These are phyloP conservation scores for Nannochloropsis oceanica DNA, from an alignment of 108 stramenopile genomes.

Conservation along the genomic window DNA sequence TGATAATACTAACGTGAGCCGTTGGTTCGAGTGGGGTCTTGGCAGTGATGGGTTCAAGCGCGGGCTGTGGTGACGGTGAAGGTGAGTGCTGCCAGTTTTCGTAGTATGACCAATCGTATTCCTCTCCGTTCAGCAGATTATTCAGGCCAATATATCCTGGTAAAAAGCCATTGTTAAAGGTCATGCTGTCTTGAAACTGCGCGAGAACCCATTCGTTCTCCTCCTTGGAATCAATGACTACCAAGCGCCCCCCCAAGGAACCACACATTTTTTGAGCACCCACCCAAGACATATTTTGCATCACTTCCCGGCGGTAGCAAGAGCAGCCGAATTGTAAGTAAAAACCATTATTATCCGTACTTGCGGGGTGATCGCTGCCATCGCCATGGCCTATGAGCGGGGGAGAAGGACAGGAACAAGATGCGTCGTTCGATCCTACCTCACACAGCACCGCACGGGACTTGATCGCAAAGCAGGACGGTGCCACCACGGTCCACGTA, in stretches of 20 bases:
- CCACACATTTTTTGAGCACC: not conserved
- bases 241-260: not conserved
- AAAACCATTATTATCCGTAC: not conserved
- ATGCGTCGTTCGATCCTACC: not conserved
- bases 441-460: not conserved
- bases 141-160: not conserved
- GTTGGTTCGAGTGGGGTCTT: not conserved
- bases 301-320: not conserved
- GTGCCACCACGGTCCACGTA: not conserved
- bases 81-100: not conserved
- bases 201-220: not conserved
- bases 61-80: not conserved
- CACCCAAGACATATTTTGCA: not conserved
- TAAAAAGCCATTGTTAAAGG: not conserved
- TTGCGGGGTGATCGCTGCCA: not conserved
- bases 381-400: not conserved
- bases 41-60: not conserved
- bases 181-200: not conserved
- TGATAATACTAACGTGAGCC: not conserved
- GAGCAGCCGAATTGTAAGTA: not conserved
- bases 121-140: not conserved
- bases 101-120: not conserved
- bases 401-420: not conserved
- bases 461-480: not conserved
- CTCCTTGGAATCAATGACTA: not conserved